Conservation (phyloP, 2,329 filamentous ascomycete species). For the Ilyonectria robusta region DNA sequence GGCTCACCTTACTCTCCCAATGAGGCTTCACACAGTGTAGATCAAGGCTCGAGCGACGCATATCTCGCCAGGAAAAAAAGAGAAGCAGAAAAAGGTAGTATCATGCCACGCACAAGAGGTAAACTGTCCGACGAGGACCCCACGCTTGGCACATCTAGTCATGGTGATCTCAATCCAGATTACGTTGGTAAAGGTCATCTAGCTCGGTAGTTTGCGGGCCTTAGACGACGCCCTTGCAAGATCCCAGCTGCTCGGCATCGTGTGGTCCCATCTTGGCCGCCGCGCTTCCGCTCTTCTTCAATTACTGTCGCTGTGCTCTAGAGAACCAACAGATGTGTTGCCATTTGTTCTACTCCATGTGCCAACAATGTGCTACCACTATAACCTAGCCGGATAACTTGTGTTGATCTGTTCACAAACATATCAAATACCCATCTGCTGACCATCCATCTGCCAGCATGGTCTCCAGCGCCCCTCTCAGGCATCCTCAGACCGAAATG, state of each 20-base stretch:
- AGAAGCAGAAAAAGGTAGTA: background rate
- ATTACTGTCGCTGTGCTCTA: background rate
- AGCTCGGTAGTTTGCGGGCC: constrained; percentile 31
- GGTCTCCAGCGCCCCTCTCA: background rate
- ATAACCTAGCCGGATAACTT: background rate
- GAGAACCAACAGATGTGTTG: background rate
- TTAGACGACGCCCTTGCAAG: background rate
- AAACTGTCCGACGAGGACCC: constrained; percentile 16
- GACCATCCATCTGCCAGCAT: background rate
- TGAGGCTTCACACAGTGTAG: background rate
- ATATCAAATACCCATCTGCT: background rate
- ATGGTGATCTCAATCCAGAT: constrained; percentile 34
- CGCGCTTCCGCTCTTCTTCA: constrained; percentile 34
- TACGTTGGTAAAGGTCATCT: constrained; percentile 34
- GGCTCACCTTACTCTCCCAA: no score
- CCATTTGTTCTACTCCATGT: background rate
- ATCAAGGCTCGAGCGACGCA: background rate
- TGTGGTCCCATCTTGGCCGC: constrained; percentile 33
- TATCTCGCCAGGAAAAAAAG: background rate
- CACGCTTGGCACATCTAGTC: constrained; percentile 34
- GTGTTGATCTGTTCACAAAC: background rate
- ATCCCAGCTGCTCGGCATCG: constrained; percentile 22
- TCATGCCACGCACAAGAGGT: background rate
- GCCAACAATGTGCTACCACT: background rate
- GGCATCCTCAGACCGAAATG: constrained; percentile 50